Evolutionary conservation across 2,329 filamentous ascomycete genomes (phyloP).

Genomic region (Fusarium nelsonii): DNA sequence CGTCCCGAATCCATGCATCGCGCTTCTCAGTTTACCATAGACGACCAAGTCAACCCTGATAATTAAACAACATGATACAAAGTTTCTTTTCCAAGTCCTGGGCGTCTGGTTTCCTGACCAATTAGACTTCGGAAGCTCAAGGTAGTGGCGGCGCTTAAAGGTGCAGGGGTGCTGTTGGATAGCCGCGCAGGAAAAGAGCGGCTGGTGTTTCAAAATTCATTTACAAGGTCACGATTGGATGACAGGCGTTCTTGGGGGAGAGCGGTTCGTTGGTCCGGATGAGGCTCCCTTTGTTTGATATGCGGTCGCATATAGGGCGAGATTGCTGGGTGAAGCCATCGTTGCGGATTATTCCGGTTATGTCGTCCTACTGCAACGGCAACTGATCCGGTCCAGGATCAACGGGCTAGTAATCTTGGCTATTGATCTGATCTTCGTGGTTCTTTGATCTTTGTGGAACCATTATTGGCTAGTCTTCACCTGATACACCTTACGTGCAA

Average conservation of each 20-base stretch:
- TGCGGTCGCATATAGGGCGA: constrained; percentile 48
- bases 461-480: constrained; percentile 21
- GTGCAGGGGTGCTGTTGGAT: constrained; percentile 33
- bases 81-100: constrained; percentile 9
- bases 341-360: constrained; percentile 27
- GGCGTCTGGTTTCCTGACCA: constrained; percentile 16
- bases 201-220: constrained; percentile 31
- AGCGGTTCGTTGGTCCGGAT: constrained; percentile 30
- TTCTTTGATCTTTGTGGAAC: constrained; percentile 21
- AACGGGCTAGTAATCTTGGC: constrained; percentile 4
- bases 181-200: constrained; percentile 31
- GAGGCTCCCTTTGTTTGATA: constrained; percentile 42
- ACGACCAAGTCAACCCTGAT: constrained; percentile 11
- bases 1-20: constrained; percentile 12
- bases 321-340: constrained; percentile 42
- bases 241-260: constrained; percentile 12
- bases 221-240: constrained; percentile 41
- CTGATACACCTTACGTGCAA: constrained; percentile 30
- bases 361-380: constrained; percentile 22
- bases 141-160: constrained; percentile 37
- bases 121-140: constrained; percentile 20
- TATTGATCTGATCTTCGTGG: constrained; percentile 10
- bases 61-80: constrained; percentile 26
- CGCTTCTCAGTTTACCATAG: constrained; percentile 29
- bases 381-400: constrained; percentile 20